phyloP scores from a whole-genome alignment of 805 yeast genomes.

The Kuraishia borneana region DNA sequence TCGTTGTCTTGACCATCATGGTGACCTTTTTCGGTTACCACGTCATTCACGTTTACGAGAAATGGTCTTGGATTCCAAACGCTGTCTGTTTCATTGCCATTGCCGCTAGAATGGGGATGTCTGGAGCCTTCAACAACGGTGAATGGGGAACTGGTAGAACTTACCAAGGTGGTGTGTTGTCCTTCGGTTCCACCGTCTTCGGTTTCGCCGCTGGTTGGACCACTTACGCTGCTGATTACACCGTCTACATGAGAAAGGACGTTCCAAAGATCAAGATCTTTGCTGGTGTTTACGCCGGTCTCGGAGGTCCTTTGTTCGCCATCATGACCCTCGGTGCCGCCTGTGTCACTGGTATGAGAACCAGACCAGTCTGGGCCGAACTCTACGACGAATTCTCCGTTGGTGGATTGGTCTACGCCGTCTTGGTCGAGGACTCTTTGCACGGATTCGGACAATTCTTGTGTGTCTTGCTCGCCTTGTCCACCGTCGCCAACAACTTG shows the following conservation, averaged over 20 bases:
- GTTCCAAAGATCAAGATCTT: slow-evolving; percentile 52
- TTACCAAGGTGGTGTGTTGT: slow-evolving; percentile 66
- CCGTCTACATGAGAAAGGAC: slow-evolving; percentile 70
- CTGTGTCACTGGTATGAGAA: slow-evolving; percentile 54
- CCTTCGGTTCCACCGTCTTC: slow-evolving; percentile 73
- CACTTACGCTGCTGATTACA: slow-evolving; percentile 85
- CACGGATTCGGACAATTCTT: slow-evolving; percentile 88
- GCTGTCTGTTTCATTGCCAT: slow-evolving; percentile 62
- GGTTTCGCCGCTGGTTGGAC: slow-evolving; percentile 96
- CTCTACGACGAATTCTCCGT: slow-evolving; percentile 42
- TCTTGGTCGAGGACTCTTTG: slow-evolving; percentile 68
- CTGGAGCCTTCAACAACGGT: slow-evolving; percentile 52
- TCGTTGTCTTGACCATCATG: slow-evolving; percentile 54
- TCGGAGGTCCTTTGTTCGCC: slow-evolving; percentile 58
- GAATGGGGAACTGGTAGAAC: slow-evolving; percentile 42
- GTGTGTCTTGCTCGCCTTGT: slow-evolving; percentile 72
- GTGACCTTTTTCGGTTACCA: slow-evolving; percentile 80
- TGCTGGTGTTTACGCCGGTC: slow-evolving; percentile 50
- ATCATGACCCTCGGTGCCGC: slow-evolving; percentile 83
- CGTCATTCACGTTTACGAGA: slow-evolving; percentile 73
- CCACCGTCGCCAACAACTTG: slow-evolving; percentile 84
- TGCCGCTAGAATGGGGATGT: slow-evolving; percentile 63
- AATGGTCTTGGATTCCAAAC: slow-evolving; percentile 84
- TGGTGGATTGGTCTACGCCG: slow-evolving; percentile 78
- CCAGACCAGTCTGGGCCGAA: slow-evolving; percentile 31